A percentile compares a stretch with the other conserved stretches of the same genome.
These are phyloP conservation scores for Carnegiea gigantea DNA, from an alignment of 179 eudicot genomes.

Conservation along the genomic window DNA sequence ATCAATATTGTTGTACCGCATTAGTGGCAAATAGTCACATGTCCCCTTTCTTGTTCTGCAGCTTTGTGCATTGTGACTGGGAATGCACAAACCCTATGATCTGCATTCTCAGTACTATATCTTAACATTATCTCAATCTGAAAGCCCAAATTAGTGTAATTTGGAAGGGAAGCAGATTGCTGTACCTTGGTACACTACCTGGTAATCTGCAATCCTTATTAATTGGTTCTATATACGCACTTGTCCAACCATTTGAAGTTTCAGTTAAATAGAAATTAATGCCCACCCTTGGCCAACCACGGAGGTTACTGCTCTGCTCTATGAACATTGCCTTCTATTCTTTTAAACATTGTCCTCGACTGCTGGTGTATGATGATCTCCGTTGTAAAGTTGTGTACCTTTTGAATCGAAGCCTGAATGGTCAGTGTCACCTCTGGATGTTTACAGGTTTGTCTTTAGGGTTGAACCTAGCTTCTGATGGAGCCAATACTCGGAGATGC, in stretches of 20 bases:
- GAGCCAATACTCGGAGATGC: constrained; percentile 36
- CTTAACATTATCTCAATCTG: too few relatives aligned
- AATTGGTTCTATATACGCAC: neutral
- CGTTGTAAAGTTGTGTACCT: neutral
- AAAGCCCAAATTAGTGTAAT: neutral
- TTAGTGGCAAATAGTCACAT: neutral
- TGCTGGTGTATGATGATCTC: neutral
- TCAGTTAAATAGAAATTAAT: neutral
- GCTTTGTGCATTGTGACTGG: neutral
- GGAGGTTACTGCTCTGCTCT: neutral
- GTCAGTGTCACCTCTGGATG: neutral
- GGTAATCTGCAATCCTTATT: neutral
- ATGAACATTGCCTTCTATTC: neutral
- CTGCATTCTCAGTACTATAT: too few relatives aligned
- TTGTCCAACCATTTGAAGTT: neutral
- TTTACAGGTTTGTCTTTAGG: constrained; percentile 71
- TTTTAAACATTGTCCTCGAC: neutral
- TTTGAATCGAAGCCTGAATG: constrained; percentile 3
- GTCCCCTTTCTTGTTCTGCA: neutral
- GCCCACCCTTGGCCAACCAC: neutral
- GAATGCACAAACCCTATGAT: neutral
- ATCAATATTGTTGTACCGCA: neutral
- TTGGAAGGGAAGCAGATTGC: neutral
- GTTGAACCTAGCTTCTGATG: constrained; percentile 38
- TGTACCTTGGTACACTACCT: neutral